phyloP scores from a whole-genome alignment of 2,329 filamentous ascomycete genomes.

The Graphilbum sp. region DNA sequence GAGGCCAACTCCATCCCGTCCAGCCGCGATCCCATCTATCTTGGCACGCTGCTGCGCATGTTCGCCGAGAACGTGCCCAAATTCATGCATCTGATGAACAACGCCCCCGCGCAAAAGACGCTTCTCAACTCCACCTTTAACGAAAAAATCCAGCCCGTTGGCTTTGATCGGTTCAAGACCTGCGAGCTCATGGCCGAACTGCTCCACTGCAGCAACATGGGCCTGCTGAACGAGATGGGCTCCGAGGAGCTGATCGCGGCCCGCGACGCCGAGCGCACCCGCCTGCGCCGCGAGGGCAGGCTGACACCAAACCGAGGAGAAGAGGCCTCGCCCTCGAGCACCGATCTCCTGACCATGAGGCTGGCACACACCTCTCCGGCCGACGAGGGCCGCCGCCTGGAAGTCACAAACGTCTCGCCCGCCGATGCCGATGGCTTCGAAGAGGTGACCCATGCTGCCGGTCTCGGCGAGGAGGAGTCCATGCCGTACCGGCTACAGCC shows the following conservation, averaged over 20 bases:
- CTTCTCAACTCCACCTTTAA: slow-evolving; percentile 79
- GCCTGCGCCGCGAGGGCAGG: slow-evolving; percentile 60
- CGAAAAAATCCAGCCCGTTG: slow-evolving; percentile 77
- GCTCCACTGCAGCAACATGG: slow-evolving; percentile 97
- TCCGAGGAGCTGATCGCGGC: slow-evolving; percentile 73
- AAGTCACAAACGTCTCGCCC: slow-evolving; percentile 57
- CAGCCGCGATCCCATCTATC: slow-evolving; percentile 82
- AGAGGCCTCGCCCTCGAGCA: slow-evolving; percentile 25
- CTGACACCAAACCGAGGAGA: slow-evolving; percentile 34
- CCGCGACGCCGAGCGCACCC: slow-evolving; percentile 68
- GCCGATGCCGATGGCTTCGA: slow-evolving; percentile 82
- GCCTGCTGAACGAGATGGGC: slow-evolving; percentile 76
- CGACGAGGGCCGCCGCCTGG: slow-evolving; percentile 53
- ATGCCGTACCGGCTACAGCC: slow-evolving; percentile 15
- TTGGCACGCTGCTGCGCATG: slow-evolving; percentile 73
- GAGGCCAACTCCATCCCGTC: slow-evolving; percentile 68
- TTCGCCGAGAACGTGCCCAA: slow-evolving; percentile 86
- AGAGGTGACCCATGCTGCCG: slow-evolving; percentile 57
- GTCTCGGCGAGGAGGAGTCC: slow-evolving; percentile 43
- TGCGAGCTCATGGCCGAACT: slow-evolving; percentile 98
- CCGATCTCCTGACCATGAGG: slow-evolving; percentile 48
- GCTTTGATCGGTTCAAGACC: slow-evolving; percentile 96
- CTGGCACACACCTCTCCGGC: slow-evolving; percentile 29
- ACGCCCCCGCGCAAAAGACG: slow-evolving; percentile 54
- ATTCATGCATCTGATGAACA: slow-evolving; percentile 83